These are phyloP conservation scores for Fusarium annulatum DNA, from an alignment of 2,329 filamentous ascomycete genomes.

Conservation along the genomic window DNA sequence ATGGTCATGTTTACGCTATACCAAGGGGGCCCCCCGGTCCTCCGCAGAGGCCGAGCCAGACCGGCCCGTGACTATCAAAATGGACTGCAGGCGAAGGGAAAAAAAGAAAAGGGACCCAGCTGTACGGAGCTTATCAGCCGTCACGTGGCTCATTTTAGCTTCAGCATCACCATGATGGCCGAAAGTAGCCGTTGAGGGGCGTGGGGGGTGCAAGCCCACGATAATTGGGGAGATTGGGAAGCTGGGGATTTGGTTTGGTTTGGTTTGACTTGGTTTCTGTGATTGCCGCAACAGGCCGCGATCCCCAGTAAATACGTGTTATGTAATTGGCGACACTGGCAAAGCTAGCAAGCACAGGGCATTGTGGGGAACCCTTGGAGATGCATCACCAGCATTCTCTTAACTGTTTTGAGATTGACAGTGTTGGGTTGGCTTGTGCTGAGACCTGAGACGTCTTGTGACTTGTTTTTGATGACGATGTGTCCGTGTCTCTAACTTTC, in stretches of 20 bases:
- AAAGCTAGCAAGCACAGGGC: constrained; percentile 21
- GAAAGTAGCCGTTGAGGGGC: constrained; percentile 43
- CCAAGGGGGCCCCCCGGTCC: background rate
- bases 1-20: constrained; percentile 16
- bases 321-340: constrained; percentile 30
- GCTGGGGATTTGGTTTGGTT: constrained; percentile 10
- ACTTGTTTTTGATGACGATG: constrained; percentile 15
- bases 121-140: constrained; percentile 43
- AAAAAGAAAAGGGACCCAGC: constrained; percentile 12
- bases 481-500: background rate
- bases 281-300: constrained; percentile 41
- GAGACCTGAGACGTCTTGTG: constrained; percentile 17
- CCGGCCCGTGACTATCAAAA: constrained; percentile 25
- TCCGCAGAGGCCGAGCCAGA: constrained; percentile 37
- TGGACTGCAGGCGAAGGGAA: background rate
- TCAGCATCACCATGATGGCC: constrained; percentile 18
- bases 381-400: constrained; percentile 26
- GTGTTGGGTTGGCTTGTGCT: constrained; percentile 15
- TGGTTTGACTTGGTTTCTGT: background rate
- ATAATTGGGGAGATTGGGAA: constrained; percentile 34
- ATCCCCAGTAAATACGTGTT: constrained; percentile 32
- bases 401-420: constrained; percentile 20
- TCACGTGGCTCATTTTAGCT: constrained; percentile 39
- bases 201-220: background rate
- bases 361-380: constrained; percentile 35